phyloP scores from a whole-genome alignment of 257 asterid species.

The Solanum raphanifolium region DNA sequence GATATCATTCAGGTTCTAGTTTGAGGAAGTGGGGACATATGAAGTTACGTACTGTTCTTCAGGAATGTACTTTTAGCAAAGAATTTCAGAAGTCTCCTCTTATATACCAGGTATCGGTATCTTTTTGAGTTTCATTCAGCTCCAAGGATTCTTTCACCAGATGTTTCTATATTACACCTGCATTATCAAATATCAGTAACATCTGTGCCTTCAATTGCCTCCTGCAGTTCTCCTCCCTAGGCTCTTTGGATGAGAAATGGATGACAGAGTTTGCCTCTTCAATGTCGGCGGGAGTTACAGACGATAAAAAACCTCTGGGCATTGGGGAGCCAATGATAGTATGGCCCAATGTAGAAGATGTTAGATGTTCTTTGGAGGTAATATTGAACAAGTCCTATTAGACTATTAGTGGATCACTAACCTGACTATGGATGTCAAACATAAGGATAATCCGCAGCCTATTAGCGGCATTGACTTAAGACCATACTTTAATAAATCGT shows the following conservation, averaged over 20 bases:
- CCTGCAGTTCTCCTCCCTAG: conserved; percentile 85
- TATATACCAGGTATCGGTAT: conserved; percentile 56
- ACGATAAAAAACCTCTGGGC: conserved; percentile 74
- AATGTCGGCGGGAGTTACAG: conserved; percentile 72
- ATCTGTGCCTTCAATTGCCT: background rate
- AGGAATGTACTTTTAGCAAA: conserved; percentile 67
- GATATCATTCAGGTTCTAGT: conserved; percentile 79
- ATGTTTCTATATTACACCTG: background rate
- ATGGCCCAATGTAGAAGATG: conserved; percentile 95
- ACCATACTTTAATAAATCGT: background rate
- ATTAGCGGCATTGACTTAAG: background rate
- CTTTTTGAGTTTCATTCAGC: conserved; percentile 5
- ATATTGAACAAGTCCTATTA: background rate
- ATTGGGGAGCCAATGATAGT: conserved; percentile 65
- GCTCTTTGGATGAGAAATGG: conserved; percentile 98
- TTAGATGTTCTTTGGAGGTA: conserved; percentile 92
- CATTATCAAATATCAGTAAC: background rate
- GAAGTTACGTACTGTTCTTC: conserved; percentile 83
- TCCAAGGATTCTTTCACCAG: background rate
- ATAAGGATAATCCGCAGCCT: background rate
- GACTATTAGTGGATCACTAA: background rate
- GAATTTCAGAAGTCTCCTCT: conserved; percentile 87
- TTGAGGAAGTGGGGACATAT: conserved; percentile 96
- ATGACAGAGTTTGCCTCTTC: conserved; percentile 79
- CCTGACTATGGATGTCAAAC: background rate